A percentile compares a stretch with the other conserved stretches of the same genome.
phyloP scores from a whole-genome alignment of 805 yeast genomes.

The Starmerella vaccinii region DNA sequence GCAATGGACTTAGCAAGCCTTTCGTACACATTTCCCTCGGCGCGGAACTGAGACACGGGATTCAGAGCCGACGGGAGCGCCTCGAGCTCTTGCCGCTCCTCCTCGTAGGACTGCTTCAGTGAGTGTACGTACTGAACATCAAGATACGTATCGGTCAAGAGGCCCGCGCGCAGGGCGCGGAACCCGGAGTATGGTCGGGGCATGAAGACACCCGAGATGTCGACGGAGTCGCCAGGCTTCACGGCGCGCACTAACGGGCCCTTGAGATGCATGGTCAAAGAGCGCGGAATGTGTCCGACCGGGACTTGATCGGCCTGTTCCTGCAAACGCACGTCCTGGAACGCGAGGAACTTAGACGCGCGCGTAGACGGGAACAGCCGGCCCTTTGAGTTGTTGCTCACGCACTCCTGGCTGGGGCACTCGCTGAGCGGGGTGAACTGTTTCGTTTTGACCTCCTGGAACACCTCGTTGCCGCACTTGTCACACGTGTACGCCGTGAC shows the following conservation, averaged over 20 bases:
- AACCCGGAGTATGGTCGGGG: slow-evolving; percentile 96
- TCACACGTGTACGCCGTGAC: slow-evolving; percentile 97
- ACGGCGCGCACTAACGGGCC: slow-evolving; percentile 81
- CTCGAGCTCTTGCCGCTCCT: slow-evolving; percentile 40
- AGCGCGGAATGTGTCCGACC: slow-evolving; percentile 92
- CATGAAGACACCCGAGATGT: slow-evolving; percentile 80
- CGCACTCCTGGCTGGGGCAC: slow-evolving; percentile 75
- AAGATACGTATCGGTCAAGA: slow-evolving; percentile 84
- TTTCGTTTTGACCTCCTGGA: slow-evolving; percentile 83
- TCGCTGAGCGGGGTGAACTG: slow-evolving; percentile 79
- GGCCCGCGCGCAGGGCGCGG: slow-evolving; percentile 83
- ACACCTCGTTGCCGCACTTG: slow-evolving; percentile 90
- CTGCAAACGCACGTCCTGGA: slow-evolving; percentile 91
- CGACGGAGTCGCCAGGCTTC: slow-evolving; percentile 92
- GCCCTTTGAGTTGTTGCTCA: slow-evolving; percentile 71
- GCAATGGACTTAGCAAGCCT: slow-evolving; percentile 82
- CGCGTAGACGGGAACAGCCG: slow-evolving; percentile 85
- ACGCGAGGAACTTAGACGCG: slow-evolving; percentile 89
- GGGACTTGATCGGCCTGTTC: slow-evolving; percentile 96
- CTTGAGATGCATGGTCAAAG: slow-evolving; percentile 74
- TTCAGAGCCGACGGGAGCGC: slow-evolving; percentile 38
- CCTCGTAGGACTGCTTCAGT: slow-evolving; percentile 73
- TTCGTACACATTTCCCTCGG: slow-evolving; percentile 64
- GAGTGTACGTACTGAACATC: slow-evolving; percentile 80
- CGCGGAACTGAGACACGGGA: slow-evolving; percentile 46